Evolutionary conservation across 495 filamentous ascomycete species (phyloP).

Genomic region (Aspergillus saccharolyticus): DNA sequence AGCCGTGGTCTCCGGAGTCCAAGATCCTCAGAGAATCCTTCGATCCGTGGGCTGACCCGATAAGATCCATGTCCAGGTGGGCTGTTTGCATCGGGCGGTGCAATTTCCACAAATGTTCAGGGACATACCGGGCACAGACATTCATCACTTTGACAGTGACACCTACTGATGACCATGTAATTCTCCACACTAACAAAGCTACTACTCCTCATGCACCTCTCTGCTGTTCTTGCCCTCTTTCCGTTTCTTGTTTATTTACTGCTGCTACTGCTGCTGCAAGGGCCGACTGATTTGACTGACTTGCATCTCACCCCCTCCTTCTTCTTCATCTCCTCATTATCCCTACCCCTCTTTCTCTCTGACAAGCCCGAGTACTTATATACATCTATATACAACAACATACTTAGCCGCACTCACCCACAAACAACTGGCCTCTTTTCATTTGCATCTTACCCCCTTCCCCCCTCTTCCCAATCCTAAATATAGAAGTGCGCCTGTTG

Average conservation of each 20-base stretch:
- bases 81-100: conserved; percentile 1
- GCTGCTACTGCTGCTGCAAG: background rate
- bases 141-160: too few species aligned
- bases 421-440: background rate
- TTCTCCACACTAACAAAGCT: too few species aligned
- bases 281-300: background rate
- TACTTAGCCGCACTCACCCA: background rate
- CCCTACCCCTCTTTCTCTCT: background rate
- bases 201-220: background rate
- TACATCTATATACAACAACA: background rate
- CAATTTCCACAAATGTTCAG: background rate
- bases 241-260: background rate
- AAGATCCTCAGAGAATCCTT: background rate
- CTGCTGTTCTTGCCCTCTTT: background rate
- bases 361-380: background rate
- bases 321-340: background rate
- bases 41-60: background rate
- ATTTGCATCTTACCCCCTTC: background rate
- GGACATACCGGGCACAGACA: too few species aligned
- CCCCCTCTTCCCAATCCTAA: background rate
- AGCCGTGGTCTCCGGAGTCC: background rate
- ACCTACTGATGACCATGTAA: too few species aligned
- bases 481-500: background rate
- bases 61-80: conserved; percentile 1
- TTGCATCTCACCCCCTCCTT: background rate